A percentile compares a stretch with the other conserved stretches of the same genome.
phyloP scores from a whole-genome alignment of 1,139 yeast species.

The Kodamaea alishanica region DNA sequence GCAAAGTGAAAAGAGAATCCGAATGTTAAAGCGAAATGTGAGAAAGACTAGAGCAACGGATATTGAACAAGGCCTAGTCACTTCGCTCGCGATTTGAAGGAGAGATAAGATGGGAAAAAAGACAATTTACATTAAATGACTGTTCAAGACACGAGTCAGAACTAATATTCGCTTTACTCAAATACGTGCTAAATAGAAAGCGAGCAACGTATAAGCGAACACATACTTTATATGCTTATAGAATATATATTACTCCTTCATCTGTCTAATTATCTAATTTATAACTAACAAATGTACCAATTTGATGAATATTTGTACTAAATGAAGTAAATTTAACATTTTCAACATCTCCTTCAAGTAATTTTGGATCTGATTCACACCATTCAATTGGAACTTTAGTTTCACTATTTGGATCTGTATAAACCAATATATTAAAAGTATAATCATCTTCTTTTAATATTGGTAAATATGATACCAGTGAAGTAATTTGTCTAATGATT shows the following conservation, averaged over 20 bases:
- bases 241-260: background rate
- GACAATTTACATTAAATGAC: no score
- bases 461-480: conserved; percentile 84
- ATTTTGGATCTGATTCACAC: conserved; percentile 73
- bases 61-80: background rate
- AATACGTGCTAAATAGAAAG: no score
- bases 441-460: conserved; percentile 61
- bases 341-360: conserved; percentile 55
- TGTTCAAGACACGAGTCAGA: no score
- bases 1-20: background rate
- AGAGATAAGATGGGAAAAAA: no score
- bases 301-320: conserved; percentile 63
- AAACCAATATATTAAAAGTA: conserved; percentile 83
- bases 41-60: background rate
- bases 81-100: no score
- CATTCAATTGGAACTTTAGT: conserved; percentile 72
- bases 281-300: conserved; percentile 78
- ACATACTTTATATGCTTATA: no score
- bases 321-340: conserved; percentile 69
- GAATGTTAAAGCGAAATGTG: background rate
- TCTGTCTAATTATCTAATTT: conserved; percentile 23
- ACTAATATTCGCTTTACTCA: no score
- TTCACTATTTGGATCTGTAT: conserved; percentile 68
- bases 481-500: conserved; percentile 83
- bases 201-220: no score